phyloP scores from a whole-genome alignment of 2,329 filamentous ascomycete species.

The Diaporthe amygdali region DNA sequence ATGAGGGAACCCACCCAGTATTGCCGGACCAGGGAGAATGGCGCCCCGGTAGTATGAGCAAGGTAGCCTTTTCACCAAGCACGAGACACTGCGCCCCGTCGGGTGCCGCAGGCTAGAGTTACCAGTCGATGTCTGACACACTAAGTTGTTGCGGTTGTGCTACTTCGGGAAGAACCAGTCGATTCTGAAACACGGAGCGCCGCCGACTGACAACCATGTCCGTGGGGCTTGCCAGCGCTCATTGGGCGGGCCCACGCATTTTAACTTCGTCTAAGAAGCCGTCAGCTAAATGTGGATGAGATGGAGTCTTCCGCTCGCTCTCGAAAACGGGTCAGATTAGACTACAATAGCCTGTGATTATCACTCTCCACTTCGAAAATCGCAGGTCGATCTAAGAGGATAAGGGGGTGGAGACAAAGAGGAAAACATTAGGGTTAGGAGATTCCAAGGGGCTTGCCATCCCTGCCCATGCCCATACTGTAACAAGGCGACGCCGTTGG shows the following conservation, averaged over 20 bases:
- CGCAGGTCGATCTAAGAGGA: background rate
- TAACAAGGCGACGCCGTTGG: background rate
- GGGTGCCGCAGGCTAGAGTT: constrained; percentile 13
- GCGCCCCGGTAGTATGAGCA: background rate
- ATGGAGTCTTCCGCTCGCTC: background rate
- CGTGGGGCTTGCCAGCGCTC: background rate
- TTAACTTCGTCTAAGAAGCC: constrained; percentile 1
- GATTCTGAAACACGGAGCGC: constrained; percentile 24
- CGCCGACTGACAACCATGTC: background rate
- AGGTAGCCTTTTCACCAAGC: background rate
- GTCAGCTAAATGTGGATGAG: constrained; percentile 5
- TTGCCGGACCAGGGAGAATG: background rate
- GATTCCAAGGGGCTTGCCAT: background rate
- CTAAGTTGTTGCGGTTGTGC: constrained; percentile 1
- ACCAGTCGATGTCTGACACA: constrained; percentile 24
- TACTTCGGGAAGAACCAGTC: constrained; percentile 3
- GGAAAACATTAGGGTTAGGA: background rate
- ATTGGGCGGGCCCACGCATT: background rate
- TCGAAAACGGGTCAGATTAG: background rate
- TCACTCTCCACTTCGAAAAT: background rate
- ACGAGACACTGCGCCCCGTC: constrained; percentile 17
- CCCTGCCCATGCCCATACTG: background rate
- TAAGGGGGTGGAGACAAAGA: background rate
- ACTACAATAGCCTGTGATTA: background rate
- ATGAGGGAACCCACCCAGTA: constrained; percentile 3